Evolutionary conservation across 129 eudicot genomes (phyloP).

Genomic region (Flaveria brownii): DNA sequence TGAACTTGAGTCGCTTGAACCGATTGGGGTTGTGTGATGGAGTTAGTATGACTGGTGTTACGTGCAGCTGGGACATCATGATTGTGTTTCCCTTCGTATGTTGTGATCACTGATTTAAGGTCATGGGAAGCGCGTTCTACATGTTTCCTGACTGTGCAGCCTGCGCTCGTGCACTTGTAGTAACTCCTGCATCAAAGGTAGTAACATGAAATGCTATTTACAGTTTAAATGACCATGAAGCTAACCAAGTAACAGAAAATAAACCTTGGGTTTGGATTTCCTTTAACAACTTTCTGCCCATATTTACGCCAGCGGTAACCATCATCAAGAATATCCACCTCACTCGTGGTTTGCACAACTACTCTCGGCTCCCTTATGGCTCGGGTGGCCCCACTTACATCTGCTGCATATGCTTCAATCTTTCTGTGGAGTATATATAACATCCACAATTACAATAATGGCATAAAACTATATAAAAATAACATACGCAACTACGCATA

Average conservation of each 20-base stretch:
- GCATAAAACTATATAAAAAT: neutral
- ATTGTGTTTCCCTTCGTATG: slow-evolving; percentile 83
- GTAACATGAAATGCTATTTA: neutral
- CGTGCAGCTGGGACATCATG: slow-evolving; percentile 81
- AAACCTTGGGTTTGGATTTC: slow-evolving; percentile 86
- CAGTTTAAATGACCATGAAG: neutral
- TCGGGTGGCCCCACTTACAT: slow-evolving; percentile 58
- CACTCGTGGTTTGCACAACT: slow-evolving; percentile 76
- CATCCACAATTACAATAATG: neutral
- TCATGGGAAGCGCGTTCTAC: slow-evolving; percentile 80
- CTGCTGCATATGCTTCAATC: slow-evolving; percentile 61
- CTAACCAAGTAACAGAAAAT: neutral
- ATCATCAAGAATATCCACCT: slow-evolving; percentile 77
- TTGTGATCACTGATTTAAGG: slow-evolving; percentile 71
- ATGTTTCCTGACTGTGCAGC: slow-evolving; percentile 71
- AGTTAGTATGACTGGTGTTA: slow-evolving; percentile 50
- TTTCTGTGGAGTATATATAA: slow-evolving; percentile 47
- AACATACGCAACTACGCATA: neutral
- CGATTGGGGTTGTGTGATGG: slow-evolving; percentile 43
- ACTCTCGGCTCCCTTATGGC: slow-evolving; percentile 80
- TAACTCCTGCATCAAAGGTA: slow-evolving; percentile 53
- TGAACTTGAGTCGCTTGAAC: slow-evolving; percentile 54
- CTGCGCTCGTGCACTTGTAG: slow-evolving; percentile 72
- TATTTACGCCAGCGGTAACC: slow-evolving; percentile 83
- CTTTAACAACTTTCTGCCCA: slow-evolving; percentile 79